Base-by-base conservation (phyloP, 2,329 filamentous ascomycete species). In the Fusarium xyrophilum region DNA sequence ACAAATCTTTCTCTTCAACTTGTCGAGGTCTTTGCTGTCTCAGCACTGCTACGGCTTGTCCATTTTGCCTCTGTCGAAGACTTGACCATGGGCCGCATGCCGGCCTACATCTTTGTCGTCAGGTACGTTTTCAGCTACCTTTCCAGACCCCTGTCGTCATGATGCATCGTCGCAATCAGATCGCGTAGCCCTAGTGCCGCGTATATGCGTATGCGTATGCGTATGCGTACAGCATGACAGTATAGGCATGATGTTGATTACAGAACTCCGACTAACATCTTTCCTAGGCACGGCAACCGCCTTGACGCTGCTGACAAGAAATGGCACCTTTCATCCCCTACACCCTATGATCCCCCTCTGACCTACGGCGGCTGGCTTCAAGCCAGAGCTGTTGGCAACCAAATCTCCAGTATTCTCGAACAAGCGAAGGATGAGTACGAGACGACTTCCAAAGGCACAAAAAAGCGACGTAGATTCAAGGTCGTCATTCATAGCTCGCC, bases 361-460 rank as follows among this genome's bases (percentile, higher is more conserved):
- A 97, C 94, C 5, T 98, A 97, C 76, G 92, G 93, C 71, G 96
- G 96, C 69, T 97, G 96, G 91, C 88, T 90, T 17, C 96, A 98
- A 79, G 90, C 92, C 56, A 89, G 91, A 72, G 88, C 90, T 8
- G 86, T 97, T 27, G 96, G 96, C 19, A 85, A 89, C 65, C 89
- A 93, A 64, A 97, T 99, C 67, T 91, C 88, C n/a, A 89, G 85
- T 72, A 88, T 97, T 32, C 80, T 88, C 46, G 84, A 83, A 61
- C 86, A 85, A 55, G 82, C 82, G 57, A 84, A 85, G 71, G 77
- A 78, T 50, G 80, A 84, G 50, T 76, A 82, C 51, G 79, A 82
- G 50, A 74, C 74, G 30, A 71, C 71, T 36, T 68, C 63, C 46
- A 73, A 66, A 17, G 65, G 56, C 44, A 55, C 54, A 8, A 71